Evolutionary conservation across 2,329 filamentous ascomycete species (phyloP).

Genomic region (Trichoderma sp.): DNA sequence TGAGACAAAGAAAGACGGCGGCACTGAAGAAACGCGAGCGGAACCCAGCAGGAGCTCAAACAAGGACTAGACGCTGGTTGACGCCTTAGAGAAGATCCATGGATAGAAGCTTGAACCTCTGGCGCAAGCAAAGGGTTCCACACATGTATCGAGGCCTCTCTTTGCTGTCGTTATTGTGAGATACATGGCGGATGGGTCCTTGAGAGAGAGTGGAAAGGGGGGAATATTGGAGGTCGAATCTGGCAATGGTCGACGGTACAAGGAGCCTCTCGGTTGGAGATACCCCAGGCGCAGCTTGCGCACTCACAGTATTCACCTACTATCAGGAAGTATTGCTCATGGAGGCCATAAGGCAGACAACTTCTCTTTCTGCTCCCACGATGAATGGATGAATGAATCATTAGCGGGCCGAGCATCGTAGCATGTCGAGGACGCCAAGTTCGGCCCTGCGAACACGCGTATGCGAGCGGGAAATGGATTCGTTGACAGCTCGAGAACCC

Average conservation of each 20-base stretch:
- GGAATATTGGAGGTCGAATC: not conserved
- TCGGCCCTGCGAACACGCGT: slow-evolving; percentile 12
- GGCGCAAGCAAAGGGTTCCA: not conserved
- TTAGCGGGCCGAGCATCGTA: not conserved
- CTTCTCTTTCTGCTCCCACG: not conserved
- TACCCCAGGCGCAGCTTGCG: not conserved
- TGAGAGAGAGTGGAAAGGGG: not conserved
- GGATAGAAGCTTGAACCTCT: not conserved
- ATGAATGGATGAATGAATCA: not conserved
- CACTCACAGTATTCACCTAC: not conserved
- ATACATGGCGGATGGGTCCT: slow-evolving; percentile 1
- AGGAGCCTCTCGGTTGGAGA: not conserved
- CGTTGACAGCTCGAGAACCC: slow-evolving; percentile 1
- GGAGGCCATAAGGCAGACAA: not conserved
- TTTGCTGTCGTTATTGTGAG: not conserved
- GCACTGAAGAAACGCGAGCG: not conserved
- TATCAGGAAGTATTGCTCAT: too few species aligned
- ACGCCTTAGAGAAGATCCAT: too few species aligned
- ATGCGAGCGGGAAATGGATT: slow-evolving; percentile 14
- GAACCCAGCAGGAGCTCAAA: not conserved
- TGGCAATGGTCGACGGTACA: too few species aligned
- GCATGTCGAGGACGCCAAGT: not conserved
- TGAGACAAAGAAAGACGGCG: not conserved
- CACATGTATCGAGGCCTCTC: not conserved
- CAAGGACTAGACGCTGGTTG: not conserved